phyloP scores from a whole-genome alignment of 805 yeast genomes.

The Suhomyces pyralidae region DNA sequence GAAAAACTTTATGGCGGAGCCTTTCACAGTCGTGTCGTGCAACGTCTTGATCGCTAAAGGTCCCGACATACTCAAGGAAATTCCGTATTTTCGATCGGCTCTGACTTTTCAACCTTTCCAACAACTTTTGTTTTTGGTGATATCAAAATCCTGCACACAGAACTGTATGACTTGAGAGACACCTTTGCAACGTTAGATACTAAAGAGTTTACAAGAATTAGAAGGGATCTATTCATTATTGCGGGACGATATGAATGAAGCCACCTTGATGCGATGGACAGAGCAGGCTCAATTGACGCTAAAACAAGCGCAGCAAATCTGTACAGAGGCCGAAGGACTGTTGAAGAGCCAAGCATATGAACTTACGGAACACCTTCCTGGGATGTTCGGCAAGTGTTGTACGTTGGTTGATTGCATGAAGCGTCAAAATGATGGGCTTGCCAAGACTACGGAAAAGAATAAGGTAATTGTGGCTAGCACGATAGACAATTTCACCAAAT shows the following conservation, averaged over 20 bases:
- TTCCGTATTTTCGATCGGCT: not conserved
- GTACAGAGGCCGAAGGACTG: constrained; percentile 33
- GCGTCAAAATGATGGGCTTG: constrained; percentile 13
- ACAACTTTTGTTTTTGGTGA: not conserved
- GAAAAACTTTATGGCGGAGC: constrained; percentile 21
- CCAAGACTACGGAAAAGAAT: constrained; percentile 14
- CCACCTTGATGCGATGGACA: constrained; percentile 24
- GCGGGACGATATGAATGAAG: constrained; percentile 2
- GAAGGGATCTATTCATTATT: not conserved
- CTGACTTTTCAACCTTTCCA: not conserved
- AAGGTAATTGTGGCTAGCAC: constrained; percentile 5
- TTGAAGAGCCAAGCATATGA: constrained; percentile 22
- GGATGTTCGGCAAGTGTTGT: constrained; percentile 16
- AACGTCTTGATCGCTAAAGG: constrained; percentile 23
- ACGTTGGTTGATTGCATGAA: constrained; percentile 14
- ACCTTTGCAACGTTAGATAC: not conserved
- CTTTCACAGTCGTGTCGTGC: constrained; percentile 24
- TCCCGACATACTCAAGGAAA: constrained; percentile 12
- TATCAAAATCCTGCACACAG: constrained; percentile 3
- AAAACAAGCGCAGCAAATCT: constrained; percentile 28
- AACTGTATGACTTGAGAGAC: not conserved
- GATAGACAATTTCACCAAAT: not conserved
- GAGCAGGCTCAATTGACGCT: constrained; percentile 27
- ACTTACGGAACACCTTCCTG: constrained; percentile 23
- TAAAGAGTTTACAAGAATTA: not conserved